phyloP scores from a whole-genome alignment of 768 basidiomycete genomes.

The Tulasnella sp. region DNA sequence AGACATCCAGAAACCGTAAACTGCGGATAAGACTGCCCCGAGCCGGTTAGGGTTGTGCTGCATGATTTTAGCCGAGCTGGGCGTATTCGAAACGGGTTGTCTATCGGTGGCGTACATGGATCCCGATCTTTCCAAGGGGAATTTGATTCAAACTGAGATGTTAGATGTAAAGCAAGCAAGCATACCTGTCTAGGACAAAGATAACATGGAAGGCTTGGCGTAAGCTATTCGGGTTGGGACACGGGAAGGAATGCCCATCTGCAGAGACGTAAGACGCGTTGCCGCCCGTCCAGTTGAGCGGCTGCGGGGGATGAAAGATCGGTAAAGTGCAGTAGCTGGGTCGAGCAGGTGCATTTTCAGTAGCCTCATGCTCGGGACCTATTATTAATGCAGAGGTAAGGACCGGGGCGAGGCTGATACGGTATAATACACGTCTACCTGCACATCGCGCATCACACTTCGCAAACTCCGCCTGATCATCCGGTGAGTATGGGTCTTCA shows the following conservation, averaged over 20 bases:
- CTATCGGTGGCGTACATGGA: slow-evolving; percentile 40
- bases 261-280: slow-evolving; percentile 39
- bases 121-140: slow-evolving; percentile 40
- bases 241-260: slow-evolving; percentile 48
- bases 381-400: neutral
- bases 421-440: slow-evolving; percentile 31
- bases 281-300: slow-evolving; percentile 21
- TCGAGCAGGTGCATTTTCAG: slow-evolving; percentile 32
- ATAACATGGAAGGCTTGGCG: slow-evolving; percentile 51
- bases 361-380: slow-evolving; percentile 44
- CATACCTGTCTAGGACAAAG: slow-evolving; percentile 48
- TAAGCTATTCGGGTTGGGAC: slow-evolving; percentile 43
- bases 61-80: slow-evolving; percentile 32
- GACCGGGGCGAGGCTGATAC: neutral
- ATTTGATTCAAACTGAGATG: no score
- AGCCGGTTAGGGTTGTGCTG: slow-evolving; percentile 37
- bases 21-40: slow-evolving; percentile 49
- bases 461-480: slow-evolving; percentile 42
- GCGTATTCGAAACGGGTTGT: slow-evolving; percentile 37
- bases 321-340: slow-evolving; percentile 48
- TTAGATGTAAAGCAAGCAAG: no score
- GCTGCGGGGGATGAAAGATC: slow-evolving; percentile 38
- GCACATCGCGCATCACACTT: slow-evolving; percentile 31
- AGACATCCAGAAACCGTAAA: slow-evolving; percentile 47
- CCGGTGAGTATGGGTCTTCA: slow-evolving; percentile 49